Base-by-base conservation (phyloP, 2,329 filamentous ascomycete genomes). In the Cladophialophora carrionii region DNA sequence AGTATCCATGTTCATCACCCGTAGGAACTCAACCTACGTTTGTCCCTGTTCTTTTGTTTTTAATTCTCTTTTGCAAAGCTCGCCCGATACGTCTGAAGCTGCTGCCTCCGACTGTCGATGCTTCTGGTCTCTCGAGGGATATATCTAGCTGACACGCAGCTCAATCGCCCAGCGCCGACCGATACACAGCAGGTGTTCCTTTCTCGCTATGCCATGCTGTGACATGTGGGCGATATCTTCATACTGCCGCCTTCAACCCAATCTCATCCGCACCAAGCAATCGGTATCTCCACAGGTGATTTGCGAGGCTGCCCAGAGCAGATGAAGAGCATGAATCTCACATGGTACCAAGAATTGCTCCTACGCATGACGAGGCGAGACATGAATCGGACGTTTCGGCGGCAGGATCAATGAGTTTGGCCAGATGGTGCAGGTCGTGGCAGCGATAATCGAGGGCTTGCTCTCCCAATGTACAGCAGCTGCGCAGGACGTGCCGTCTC, bases 271-370 rank as follows among this genome's bases (percentile, higher is more conserved):
- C 6, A 14, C 48, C 48, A 29, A 51, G 9, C 24, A 51, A 10
- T 26, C 12, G 9, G 12, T 22, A 14, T 4, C 14, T 22, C 24
- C 12, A 51, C 24, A 8, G 22, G 48, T 14, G 9, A 6, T 20
- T 5, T 12, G 48, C 9, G 48, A 29, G 24, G 20, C 22, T 20
- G 7, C 48, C 9, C 14, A 4, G 22, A 26, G 22, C 48, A 14
- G 48, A 29, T 51, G 5, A 51, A 51, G 48, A 51, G 48, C 48
- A 51, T 24, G 48, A 29, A 29, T 17, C 14, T 51, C 48, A 29
- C 48, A 51, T 24, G 48, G 17, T 24, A 24, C 17, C 24, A 51
- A 51, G 20, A 9, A 9, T 12, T 12, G 3, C 17, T 51, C 2
- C 10, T 20, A 51, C 22, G 9, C 17, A 43, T 20, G 37, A 51